phyloP scores from a whole-genome alignment of 2,329 filamentous ascomycete species.

The Pyricularia pennisetigena region DNA sequence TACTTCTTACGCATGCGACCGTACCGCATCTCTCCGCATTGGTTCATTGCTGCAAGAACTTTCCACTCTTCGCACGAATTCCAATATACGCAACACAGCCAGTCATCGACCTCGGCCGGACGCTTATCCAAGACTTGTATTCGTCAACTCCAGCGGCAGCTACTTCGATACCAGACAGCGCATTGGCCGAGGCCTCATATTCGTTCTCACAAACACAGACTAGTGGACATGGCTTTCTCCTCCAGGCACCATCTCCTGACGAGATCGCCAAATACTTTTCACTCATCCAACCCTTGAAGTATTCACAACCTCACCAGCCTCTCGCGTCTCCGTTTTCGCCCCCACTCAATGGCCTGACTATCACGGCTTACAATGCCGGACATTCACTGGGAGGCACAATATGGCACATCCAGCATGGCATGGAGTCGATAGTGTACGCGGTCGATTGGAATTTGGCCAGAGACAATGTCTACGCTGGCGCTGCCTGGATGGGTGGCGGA shows the following conservation, averaged over 20 bases:
- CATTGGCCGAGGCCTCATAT: constrained; percentile 57
- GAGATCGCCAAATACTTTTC: constrained; percentile 92
- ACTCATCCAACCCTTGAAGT: constrained; percentile 84
- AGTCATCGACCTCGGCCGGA: constrained; percentile 86
- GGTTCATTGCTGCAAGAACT: constrained; percentile 93
- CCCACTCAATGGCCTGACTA: constrained; percentile 79
- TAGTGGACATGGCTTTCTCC: constrained; percentile 45
- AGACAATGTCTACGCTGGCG: constrained; percentile 88
- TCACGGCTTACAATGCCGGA: constrained; percentile 94
- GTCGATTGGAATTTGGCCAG: constrained; percentile 98
- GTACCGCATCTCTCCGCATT: constrained; percentile 86
- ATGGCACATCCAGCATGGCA: constrained; percentile 95
- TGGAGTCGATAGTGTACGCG: constrained; percentile 95
- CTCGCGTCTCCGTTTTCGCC: constrained; percentile 79
- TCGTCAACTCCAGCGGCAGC: constrained; percentile 80
- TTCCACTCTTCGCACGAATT: constrained; percentile 83
- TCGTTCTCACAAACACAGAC: constrained; percentile 41
- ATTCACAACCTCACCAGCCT: constrained; percentile 91
- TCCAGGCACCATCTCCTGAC: constrained; percentile 66
- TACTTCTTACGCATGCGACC: constrained; percentile 91
- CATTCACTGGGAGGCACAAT: constrained; percentile 95
- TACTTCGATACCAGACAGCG: constrained; percentile 65
- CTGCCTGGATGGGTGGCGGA: constrained; percentile 79
- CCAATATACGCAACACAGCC: constrained; percentile 91
- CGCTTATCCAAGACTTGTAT: constrained; percentile 85